These are phyloP conservation scores for Tetrapisispora taiwanensis DNA, from an alignment of 805 yeast genomes.

Conservation along the genomic window DNA sequence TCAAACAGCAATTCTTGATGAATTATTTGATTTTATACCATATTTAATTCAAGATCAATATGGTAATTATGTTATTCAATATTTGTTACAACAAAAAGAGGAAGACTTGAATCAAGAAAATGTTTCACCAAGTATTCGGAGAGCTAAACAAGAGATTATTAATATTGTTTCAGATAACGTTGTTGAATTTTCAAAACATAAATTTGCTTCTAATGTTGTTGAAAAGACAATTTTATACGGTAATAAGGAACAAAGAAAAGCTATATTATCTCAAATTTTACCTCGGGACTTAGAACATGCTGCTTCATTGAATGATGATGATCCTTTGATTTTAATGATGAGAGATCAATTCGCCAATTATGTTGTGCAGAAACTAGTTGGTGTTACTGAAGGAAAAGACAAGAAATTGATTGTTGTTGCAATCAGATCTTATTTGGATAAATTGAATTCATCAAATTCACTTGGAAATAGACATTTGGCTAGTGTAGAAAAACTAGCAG, in stretches of 20 bases:
- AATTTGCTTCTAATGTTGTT: constrained; percentile 95
- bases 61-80: constrained; percentile 96
- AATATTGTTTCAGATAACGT: constrained; percentile 60
- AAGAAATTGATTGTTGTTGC: constrained; percentile 60
- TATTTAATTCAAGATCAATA: constrained; percentile 88
- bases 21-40: constrained; percentile 60
- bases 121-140: constrained; percentile 13
- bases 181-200: constrained; percentile 83
- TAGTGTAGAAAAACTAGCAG: constrained; percentile 29
- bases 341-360: constrained; percentile 96
- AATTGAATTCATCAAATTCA: constrained; percentile 28
- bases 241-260: constrained; percentile 46
- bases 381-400: constrained; percentile 61
- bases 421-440: constrained; percentile 70
- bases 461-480: constrained; percentile 29
- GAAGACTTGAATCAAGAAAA: constrained; percentile 5
- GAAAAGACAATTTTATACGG: constrained; percentile 85
- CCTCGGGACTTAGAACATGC: constrained; percentile 38
- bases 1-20: constrained; percentile 56
- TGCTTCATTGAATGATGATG: constrained; percentile 45
- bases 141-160: constrained; percentile 45
- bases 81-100: constrained; percentile 58
- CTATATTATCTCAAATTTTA: constrained; percentile 58
- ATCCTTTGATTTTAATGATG: constrained; percentile 84
- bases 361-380: constrained; percentile 90